Evolutionary conservation across 805 yeast species (phyloP).

Genomic region (Peterozyma xylosa): DNA sequence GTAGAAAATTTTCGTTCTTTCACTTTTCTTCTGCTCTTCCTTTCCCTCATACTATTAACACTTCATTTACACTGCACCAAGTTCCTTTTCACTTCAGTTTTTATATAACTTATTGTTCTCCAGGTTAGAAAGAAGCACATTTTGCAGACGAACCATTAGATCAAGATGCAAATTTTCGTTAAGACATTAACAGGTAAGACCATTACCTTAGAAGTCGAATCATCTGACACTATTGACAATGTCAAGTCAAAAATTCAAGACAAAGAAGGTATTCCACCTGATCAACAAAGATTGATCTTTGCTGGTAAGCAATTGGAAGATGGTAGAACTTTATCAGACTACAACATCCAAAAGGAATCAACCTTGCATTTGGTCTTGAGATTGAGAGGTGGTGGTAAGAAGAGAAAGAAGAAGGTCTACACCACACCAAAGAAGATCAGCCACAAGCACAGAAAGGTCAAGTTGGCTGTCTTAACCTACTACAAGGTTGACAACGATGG

Average conservation of each 20-base stretch:
- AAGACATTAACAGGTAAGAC: conserved; percentile 87
- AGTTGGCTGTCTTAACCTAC: conserved; percentile 98
- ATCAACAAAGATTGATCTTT: conserved; percentile 98
- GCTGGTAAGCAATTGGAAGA: conserved; percentile 99
- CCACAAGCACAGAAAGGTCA: conserved; percentile 99
- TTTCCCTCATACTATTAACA: too few species aligned
- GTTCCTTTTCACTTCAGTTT: too few species aligned
- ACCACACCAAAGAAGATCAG: conserved; percentile 99
- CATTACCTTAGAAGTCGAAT: conserved; percentile 97
- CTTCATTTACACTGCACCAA: too few species aligned
- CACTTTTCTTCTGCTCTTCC: too few species aligned
- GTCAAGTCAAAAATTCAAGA: conserved; percentile 98
- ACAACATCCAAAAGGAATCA: conserved; percentile 99
- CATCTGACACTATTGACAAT: conserved; percentile 97
- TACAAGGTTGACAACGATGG: conserved; percentile 99
- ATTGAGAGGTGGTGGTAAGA: conserved; percentile 99
- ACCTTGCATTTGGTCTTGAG: conserved; percentile 93
- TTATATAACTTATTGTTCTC: too few species aligned
- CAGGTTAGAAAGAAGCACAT: conserved; percentile 30
- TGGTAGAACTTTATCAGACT: conserved; percentile 97
- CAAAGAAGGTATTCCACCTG: conserved; percentile 99
- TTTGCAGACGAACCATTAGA: conserved; percentile 26
- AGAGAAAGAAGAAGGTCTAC: conserved; percentile 99
- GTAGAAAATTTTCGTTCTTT: too few species aligned
- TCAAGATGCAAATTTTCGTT: conserved; percentile 63